Evolutionary conservation across 2,329 filamentous ascomycete genomes (phyloP), one percentile per base, ranked within the genome.

Genomic region (Pseudogymnoascus sp.): DNA sequence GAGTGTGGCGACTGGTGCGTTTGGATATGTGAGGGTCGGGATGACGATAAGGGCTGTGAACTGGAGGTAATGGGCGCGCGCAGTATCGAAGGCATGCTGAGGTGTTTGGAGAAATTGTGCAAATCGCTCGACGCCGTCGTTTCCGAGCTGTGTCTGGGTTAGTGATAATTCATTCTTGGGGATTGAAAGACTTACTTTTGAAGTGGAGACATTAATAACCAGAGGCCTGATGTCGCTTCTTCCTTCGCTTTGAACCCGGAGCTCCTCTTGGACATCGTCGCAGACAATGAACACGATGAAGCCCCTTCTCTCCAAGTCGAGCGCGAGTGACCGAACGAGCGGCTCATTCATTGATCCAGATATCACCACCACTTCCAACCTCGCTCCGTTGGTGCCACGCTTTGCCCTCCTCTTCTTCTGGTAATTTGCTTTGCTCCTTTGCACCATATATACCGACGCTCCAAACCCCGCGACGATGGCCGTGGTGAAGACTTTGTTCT

Each of bases 221-320:
- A 99, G 75, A 6, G 92, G 85, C 63, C 88, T 83, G 64, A 97
- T 87, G 70, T 97, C 94, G 5, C 84, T 79, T 63, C 90, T 81
- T n/a, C 85, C 81, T 71, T 95, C 82, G 62, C 83, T 81, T 62
- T 89, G 83, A 12, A 97, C 85, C 64, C 88, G 76, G 34, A 85
- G 79, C 71, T 97, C 91, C 66, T 97, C 92, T 67, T 96, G 89
- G 61, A 85, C 76, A n/a, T 84, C 90, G 64, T 84, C 87, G 68
- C 91, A 92, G 0, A 95, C 89, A 62, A 99, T 79, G 72, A 91
- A 99, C 60, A 97, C 90, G 62, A 97, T 89, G 72, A 95, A 97
- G 3, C 94, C 94, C 64, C 91, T 84, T 62, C 91, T 81, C 74
- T 97, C 94, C 65, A 99, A 78, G 70, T 99, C 94, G 55, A 92